Conservation (phyloP, 1,284 basidiomycete species). For the Ceratobasidium sp. region DNA sequence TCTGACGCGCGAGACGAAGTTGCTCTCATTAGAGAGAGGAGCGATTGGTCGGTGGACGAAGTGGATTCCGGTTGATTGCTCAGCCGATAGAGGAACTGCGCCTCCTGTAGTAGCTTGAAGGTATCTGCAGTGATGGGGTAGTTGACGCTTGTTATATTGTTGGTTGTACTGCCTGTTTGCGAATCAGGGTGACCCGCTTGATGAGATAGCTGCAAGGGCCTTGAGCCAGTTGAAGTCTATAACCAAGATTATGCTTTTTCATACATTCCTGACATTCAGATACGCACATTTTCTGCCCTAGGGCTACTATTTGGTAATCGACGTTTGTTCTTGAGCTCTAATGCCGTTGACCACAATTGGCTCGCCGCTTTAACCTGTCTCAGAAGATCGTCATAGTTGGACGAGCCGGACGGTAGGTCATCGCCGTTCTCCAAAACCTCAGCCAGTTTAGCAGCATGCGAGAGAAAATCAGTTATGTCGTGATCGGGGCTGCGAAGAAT, state of each 20-base stretch:
- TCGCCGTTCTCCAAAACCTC: background rate
- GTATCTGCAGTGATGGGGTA: conserved; percentile 9
- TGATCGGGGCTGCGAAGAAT: conserved; percentile 11
- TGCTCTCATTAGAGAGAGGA: conserved; percentile 17
- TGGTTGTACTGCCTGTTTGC: no score
- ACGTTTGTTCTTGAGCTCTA: no score
- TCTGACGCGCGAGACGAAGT: background rate
- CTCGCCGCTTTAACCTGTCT: background rate
- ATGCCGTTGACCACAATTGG: background rate
- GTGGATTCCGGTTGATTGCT: conserved; percentile 12
- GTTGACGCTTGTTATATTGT: background rate
- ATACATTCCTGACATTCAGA: no score
- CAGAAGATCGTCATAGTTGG: background rate
- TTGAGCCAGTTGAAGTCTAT: no score
- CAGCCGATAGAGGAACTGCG: conserved; percentile 24
- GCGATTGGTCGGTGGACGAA: conserved; percentile 1
- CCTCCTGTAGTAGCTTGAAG: conserved; percentile 16
- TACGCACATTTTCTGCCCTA: no score
- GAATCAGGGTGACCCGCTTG: no score
- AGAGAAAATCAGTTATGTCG: background rate
- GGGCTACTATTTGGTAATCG: no score
- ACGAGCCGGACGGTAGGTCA: background rate
- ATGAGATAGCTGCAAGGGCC: no score
- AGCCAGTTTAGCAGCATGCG: background rate
- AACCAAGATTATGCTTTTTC: no score